Percentiles rank a stretch among this genome's conserved stretches.
These are phyloP conservation scores for Pedinophyceae sp. DNA, from an alignment of 139 green algal genomes.

Conservation along the genomic window DNA sequence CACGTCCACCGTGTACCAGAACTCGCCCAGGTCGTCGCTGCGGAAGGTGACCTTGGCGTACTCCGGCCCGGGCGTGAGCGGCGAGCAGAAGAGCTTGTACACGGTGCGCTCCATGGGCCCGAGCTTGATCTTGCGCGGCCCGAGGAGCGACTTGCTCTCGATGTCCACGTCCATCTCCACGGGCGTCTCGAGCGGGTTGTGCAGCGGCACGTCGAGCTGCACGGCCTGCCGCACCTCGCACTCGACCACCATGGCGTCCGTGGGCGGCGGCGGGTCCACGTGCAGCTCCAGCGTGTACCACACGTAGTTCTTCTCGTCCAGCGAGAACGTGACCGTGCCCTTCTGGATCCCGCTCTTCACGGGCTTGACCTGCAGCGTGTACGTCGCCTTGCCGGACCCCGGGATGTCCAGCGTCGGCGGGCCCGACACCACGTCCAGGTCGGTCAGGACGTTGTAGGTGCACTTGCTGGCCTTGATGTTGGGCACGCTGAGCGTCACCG, in stretches of 20 bases:
- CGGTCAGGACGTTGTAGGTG: slow-evolving; percentile 28
- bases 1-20: slow-evolving; percentile 36
- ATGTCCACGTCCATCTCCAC: slow-evolving; percentile 25
- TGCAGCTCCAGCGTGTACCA: slow-evolving; percentile 42
- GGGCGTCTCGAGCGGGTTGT: slow-evolving; percentile 27
- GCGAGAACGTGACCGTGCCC: slow-evolving; percentile 41
- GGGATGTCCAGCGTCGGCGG: slow-evolving; percentile 12
- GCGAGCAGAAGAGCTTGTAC: slow-evolving; percentile 40
- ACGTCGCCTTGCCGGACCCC: slow-evolving; percentile 10
- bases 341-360: slow-evolving; percentile 18
- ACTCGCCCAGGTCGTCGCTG: slow-evolving; percentile 40
- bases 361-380: slow-evolving; percentile 20
- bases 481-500: slow-evolving; percentile 18
- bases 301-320: slow-evolving; percentile 33
- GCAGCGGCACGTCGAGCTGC: slow-evolving; percentile 18
- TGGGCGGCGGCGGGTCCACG: slow-evolving; percentile 27
- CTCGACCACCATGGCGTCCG: slow-evolving; percentile 28
- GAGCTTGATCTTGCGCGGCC: slow-evolving; percentile 14
- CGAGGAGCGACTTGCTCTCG: slow-evolving; percentile 19
- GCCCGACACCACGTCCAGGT: slow-evolving; percentile 34
- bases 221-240: slow-evolving; percentile 25
- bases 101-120: neutral
- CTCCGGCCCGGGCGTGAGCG: slow-evolving; percentile 18
- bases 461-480: slow-evolving; percentile 26
- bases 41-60: slow-evolving; percentile 26